A percentile compares a stretch with the other conserved stretches of the same genome.
Evolutionary conservation across 345 rosid genomes (phyloP).

Genomic region (Mallotus nudiflorus): DNA sequence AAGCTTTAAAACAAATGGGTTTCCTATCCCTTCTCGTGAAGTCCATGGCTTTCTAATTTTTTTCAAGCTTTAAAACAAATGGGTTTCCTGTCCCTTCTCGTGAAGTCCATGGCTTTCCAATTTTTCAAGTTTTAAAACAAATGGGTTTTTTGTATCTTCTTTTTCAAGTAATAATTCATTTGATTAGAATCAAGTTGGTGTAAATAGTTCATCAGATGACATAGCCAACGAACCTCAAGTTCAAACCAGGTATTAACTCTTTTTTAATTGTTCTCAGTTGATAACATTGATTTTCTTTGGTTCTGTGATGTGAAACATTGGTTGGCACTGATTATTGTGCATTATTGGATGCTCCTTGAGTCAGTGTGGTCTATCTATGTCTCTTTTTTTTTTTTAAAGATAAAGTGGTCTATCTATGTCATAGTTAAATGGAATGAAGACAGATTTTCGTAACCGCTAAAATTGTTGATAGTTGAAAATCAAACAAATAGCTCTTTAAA

Average conservation of each 20-base stretch:
- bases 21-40: constrained; percentile 25
- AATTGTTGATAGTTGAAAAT: not conserved
- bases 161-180: constrained; percentile 24
- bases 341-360: not conserved
- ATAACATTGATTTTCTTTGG: not conserved
- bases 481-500: too few species aligned
- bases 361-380: too few species aligned
- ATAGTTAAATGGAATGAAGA: not conserved
- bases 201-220: constrained; percentile 11
- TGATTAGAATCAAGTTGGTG: constrained; percentile 14
- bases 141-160: constrained; percentile 25
- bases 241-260: constrained; percentile 46
- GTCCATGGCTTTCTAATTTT: too few species aligned
- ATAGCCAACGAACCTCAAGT: constrained; percentile 28
- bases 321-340: not conserved
- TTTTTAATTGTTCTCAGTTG: not conserved
- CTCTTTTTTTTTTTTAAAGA: too few species aligned
- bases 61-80: constrained; percentile 25
- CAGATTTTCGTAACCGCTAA: not conserved
- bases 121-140: too few species aligned
- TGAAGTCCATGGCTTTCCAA: too few species aligned
- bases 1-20: constrained; percentile 19
- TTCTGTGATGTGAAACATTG: not conserved
- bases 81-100: too few species aligned
- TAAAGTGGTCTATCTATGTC: not conserved